These are phyloP conservation scores for Turritis glabra DNA, from an alignment of 345 rosid species.

Conservation along the genomic window DNA sequence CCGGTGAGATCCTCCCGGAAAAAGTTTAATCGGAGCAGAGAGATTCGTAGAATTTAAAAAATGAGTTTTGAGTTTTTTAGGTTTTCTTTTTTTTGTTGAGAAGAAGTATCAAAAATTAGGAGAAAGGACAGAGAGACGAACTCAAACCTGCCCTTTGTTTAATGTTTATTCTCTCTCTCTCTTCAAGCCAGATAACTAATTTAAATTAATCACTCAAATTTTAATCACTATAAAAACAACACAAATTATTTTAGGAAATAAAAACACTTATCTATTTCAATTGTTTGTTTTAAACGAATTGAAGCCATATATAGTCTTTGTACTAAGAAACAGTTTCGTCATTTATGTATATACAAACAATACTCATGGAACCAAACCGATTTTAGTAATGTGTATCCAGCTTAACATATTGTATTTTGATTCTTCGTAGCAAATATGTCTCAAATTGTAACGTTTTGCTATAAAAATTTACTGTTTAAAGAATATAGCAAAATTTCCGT, in stretches of 20 bases:
- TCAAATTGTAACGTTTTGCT: not conserved
- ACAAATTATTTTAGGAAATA: not conserved
- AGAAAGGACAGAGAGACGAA: not conserved
- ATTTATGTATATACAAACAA: conserved; percentile 2
- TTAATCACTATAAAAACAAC: not conserved
- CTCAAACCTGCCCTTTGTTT: conserved; percentile 7
- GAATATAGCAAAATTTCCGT: too few relatives aligned
- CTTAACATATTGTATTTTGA: too few relatives aligned
- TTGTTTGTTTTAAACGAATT: not conserved
- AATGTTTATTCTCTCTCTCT: conserved; percentile 6
- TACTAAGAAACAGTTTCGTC: not conserved
- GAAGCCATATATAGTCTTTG: not conserved
- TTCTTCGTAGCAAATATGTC: not conserved
- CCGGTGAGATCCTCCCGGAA: conserved; percentile 16
- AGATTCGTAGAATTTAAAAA: not conserved
- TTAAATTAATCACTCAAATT: not conserved
- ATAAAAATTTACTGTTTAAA: too few relatives aligned
- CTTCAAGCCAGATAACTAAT: not conserved
- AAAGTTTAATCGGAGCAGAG: not conserved
- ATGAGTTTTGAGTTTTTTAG: not conserved
- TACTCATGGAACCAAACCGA: not conserved
- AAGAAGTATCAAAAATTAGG: not conserved
- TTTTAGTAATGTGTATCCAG: not conserved
- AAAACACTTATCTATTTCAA: not conserved
- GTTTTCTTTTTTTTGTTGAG: not conserved